phyloP scores from a whole-genome alignment of 805 yeast species.

The Yarrowia sp. region DNA sequence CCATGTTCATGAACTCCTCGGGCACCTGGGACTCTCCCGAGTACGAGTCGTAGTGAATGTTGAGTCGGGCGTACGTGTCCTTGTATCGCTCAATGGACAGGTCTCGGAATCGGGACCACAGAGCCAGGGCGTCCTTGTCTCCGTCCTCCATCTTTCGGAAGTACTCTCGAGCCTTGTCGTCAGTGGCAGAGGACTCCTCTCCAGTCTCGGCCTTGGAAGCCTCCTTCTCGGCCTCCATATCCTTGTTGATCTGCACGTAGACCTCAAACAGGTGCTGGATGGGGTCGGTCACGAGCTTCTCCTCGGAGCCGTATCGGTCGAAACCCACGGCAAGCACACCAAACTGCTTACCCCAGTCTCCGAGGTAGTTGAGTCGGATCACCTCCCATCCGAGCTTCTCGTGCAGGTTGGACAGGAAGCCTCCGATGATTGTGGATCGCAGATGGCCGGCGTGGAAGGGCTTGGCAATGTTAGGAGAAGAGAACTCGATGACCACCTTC shows the following conservation, averaged over 20 bases:
- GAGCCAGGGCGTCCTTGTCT: slow-evolving; percentile 67
- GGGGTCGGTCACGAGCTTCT: slow-evolving; percentile 68
- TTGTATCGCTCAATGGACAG: slow-evolving; percentile 82
- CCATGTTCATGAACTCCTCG: slow-evolving; percentile 63
- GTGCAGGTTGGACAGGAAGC: slow-evolving; percentile 83
- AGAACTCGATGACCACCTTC: slow-evolving; percentile 77
- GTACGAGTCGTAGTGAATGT: slow-evolving; percentile 81
- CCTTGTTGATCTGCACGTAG: slow-evolving; percentile 81
- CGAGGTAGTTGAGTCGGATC: slow-evolving; percentile 85
- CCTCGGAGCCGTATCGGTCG: slow-evolving; percentile 77
- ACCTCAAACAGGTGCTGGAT: slow-evolving; percentile 93
- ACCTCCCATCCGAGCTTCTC: slow-evolving; percentile 94
- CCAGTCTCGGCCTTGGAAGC: slow-evolving; percentile 48
- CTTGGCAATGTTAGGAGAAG: slow-evolving; percentile 97
- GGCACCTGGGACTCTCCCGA: slow-evolving; percentile 96
- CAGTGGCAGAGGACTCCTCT: slow-evolving; percentile 53
- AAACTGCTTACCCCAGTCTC: slow-evolving; percentile 99
- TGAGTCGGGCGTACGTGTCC: slow-evolving; percentile 85
- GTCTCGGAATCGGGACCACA: slow-evolving; percentile 90
- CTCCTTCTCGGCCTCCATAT: slow-evolving; percentile 62
- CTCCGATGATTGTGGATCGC: slow-evolving; percentile 97
- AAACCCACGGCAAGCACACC: slow-evolving; percentile 94
- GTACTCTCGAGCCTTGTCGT: slow-evolving; percentile 80
- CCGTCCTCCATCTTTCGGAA: slow-evolving; percentile 94
- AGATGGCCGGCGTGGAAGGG: slow-evolving; percentile 99